Evolutionary conservation across 768 basidiomycete genomes (phyloP).

Genomic region (Lactarius pseudohatsudake): DNA sequence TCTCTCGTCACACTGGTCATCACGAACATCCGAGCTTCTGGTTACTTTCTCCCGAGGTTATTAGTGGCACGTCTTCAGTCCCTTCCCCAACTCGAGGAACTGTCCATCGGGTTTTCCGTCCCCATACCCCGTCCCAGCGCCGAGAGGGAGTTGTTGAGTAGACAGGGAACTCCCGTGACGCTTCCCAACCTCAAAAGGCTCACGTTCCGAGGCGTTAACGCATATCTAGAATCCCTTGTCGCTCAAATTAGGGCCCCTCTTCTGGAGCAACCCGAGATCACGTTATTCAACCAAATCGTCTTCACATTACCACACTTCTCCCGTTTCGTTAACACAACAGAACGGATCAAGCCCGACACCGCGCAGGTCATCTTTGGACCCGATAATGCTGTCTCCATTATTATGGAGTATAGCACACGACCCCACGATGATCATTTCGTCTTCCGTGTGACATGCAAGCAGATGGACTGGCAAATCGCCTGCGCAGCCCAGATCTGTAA

Average conservation of each 20-base stretch:
- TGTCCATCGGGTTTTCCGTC: background rate
- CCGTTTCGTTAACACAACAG: background rate
- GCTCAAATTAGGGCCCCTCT: background rate
- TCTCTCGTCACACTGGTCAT: background rate
- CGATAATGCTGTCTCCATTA: background rate
- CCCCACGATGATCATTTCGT: background rate
- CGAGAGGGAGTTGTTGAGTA: background rate
- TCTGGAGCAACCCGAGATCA: background rate
- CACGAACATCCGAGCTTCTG: background rate
- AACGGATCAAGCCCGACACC: background rate
- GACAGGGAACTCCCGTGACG: background rate
- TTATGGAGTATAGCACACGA: background rate
- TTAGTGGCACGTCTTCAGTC: background rate
- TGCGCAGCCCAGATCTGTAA: constrained; percentile 3
- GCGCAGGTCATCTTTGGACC: background rate
- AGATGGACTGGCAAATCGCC: constrained; percentile 12
- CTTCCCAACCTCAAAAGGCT: background rate
- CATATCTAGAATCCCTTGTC: background rate
- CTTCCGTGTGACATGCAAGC: background rate
- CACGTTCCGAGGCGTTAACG: background rate
- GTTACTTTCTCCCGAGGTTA: background rate
- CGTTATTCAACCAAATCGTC: background rate
- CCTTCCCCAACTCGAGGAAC: background rate
- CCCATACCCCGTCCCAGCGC: background rate
- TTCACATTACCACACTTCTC: background rate